Conservation (phyloP, 2,329 filamentous ascomycete species). For the Pyrenochaeta sp. region DNA sequence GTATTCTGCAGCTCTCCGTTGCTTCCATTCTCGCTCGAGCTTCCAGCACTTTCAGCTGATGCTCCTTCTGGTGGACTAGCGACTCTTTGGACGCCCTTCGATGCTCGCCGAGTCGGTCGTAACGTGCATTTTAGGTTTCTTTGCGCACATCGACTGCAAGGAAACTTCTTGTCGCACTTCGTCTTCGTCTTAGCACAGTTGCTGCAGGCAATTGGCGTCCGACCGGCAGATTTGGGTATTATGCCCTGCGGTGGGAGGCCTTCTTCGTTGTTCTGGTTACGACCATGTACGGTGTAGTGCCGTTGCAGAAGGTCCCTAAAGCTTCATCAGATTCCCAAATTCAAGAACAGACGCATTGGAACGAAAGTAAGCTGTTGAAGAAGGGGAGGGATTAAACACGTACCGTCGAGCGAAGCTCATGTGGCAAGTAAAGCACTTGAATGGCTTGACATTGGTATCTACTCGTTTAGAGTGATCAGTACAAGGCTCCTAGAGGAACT, state of each 20-base stretch:
- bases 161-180: conserved; percentile 64
- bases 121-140: conserved; percentile 58
- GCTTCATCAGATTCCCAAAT: conserved; percentile 19
- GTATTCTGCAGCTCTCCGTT: conserved; percentile 41
- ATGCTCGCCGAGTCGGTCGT: conserved; percentile 57
- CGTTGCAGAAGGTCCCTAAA: conserved; percentile 60
- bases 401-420: conserved; percentile 64
- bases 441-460: conserved; percentile 65
- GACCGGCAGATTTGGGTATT: conserved; percentile 61
- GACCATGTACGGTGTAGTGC: conserved; percentile 62
- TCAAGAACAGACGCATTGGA: neutral
- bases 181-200: conserved; percentile 65
- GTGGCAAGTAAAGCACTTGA: conserved; percentile 63
- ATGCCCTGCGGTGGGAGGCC: conserved; percentile 58
- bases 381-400: conserved; percentile 27
- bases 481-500: neutral
- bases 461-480: conserved; percentile 10
- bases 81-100: conserved; percentile 51
- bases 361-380: neutral
- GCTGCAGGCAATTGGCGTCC: conserved; percentile 62
- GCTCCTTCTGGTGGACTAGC: conserved; percentile 30
- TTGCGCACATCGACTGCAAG: conserved; percentile 61
- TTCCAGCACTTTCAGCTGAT: conserved; percentile 31
- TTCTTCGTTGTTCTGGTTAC: conserved; percentile 60
- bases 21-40: conserved; percentile 45